A percentile compares a stretch with the other conserved stretches of the same genome.
Evolutionary conservation across 1,139 yeast species (phyloP).

Genomic region (Saccharomyces pastorianus): DNA sequence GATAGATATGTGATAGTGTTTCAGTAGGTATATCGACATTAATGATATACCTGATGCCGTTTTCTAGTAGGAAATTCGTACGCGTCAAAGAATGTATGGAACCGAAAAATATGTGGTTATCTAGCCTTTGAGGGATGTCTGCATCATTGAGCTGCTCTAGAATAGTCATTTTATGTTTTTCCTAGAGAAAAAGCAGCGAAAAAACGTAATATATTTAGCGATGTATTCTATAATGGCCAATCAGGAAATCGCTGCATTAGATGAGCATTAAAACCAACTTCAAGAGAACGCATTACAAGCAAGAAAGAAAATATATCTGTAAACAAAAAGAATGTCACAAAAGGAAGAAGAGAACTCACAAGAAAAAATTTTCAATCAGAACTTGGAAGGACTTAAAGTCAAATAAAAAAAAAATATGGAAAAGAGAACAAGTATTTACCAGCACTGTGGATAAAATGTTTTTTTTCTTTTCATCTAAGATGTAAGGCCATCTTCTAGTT

Average conservation of each 20-base stretch:
- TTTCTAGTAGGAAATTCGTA: slow-evolving; percentile 20
- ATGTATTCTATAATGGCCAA: background rate
- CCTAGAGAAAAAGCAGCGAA: slow-evolving; percentile 1
- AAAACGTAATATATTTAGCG: slow-evolving; percentile 2
- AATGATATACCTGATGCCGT: slow-evolving; percentile 23
- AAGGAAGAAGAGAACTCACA: background rate
- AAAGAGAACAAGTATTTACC: background rate
- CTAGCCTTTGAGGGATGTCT: slow-evolving; percentile 29
- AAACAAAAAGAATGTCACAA: background rate
- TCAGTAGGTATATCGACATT: slow-evolving; percentile 22
- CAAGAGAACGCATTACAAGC: background rate
- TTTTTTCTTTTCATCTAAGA: background rate
- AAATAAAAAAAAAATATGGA: background rate
- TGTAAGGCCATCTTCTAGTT: background rate
- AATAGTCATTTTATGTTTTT: slow-evolving; percentile 18
- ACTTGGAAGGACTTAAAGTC: background rate
- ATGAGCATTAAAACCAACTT: background rate
- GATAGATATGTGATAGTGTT: slow-evolving; percentile 25
- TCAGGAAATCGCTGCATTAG: background rate
- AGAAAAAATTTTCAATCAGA: background rate
- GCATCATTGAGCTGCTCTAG: slow-evolving; percentile 19
- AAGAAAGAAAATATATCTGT: background rate
- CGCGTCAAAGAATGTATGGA: slow-evolving; percentile 32
- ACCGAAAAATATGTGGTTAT: slow-evolving; percentile 32
- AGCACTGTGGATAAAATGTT: background rate